Base-by-base conservation (phyloP, 2,329 filamentous ascomycete species). In the Colletotrichum abscissum region DNA sequence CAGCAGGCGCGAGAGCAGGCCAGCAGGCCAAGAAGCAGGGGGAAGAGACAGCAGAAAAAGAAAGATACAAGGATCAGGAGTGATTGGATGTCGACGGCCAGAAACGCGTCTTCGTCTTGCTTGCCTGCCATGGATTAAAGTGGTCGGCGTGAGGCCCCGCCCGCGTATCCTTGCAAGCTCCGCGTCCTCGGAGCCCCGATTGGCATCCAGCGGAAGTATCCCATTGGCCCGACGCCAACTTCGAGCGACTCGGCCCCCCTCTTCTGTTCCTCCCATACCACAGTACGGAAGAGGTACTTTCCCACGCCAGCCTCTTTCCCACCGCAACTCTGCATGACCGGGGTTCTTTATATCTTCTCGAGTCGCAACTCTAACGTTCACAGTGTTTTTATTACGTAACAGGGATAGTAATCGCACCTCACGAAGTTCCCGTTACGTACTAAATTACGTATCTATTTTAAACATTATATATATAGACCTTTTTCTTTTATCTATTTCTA, bases 21-120 rank as follows among this genome's bases (percentile, higher is more conserved):
- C 38, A 67, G 67, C 24, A 63, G 12, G 22, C 19, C 12, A 35
- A 38, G 33, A 30, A 16, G 49, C 46, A 38, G 22, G 24, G 55
- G 42, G 14, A 28, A 56, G 33, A 22, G 56, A 57, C 22, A 49
- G 11, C 33, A 69, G 54, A 60, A 60, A 67, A 35, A 67, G 56
- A n/a, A 26, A 60, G 38, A 33, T 8, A 12, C 26, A 56, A 16
- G 12, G 54, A 56, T 49, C 19, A 42, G 16, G 42, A 49, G 19
- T 49, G 46, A 54, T n/a, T 54, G 52, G 52, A 55, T 30, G 16
- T 30, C 11, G 55, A 54, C 33, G 24, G 24, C 59, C 46, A 62
- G 46, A 58, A 58, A 71, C 67, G 71, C 71, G 71, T 66, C 62
- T n/a, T n/a, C 30, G 26, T 49, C 42, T 49, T 49, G 42, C 42